These are phyloP conservation scores for Lecanosticta acicola DNA, from an alignment of 2,329 filamentous ascomycete genomes.

Conservation along the genomic window DNA sequence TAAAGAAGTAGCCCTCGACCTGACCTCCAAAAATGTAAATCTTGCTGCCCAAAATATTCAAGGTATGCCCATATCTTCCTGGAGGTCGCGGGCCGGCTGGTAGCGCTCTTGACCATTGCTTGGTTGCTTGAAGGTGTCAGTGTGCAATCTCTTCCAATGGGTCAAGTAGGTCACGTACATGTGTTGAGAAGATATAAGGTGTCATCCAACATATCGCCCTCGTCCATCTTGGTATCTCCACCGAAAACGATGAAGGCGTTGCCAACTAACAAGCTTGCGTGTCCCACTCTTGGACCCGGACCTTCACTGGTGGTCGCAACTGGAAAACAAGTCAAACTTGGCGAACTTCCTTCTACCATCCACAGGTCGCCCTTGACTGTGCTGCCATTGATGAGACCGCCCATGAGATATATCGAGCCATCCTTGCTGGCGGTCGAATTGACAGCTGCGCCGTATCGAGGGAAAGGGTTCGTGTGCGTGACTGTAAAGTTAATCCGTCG, in stretches of 20 bases:
- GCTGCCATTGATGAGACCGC: slow-evolving; percentile 86
- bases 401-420: slow-evolving; percentile 96
- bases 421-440: slow-evolving; percentile 92
- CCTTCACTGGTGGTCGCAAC: slow-evolving; percentile 89
- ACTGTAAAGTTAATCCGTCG: slow-evolving; percentile 80
- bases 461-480: slow-evolving; percentile 79
- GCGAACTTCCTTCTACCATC: slow-evolving; percentile 78
- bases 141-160: not conserved
- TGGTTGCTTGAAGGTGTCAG: slow-evolving; percentile 61
- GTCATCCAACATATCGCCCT: slow-evolving; percentile 85
- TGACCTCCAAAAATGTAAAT: slow-evolving; percentile 97
- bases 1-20: slow-evolving; percentile 97
- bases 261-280: slow-evolving; percentile 87
- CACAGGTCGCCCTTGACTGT: slow-evolving; percentile 96
- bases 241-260: slow-evolving; percentile 99
- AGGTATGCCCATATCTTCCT: slow-evolving; percentile 88
- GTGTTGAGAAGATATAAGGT: slow-evolving; percentile 96
- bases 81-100: slow-evolving; percentile 80
- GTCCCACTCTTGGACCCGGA: slow-evolving; percentile 88
- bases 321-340: slow-evolving; percentile 83
- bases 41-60: slow-evolving; percentile 95
- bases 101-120: slow-evolving; percentile 93
- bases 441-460: slow-evolving; percentile 92
- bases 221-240: slow-evolving; percentile 95
- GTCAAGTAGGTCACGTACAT: slow-evolving; percentile 57